phyloP scores from a whole-genome alignment of 345 rosid species.

The Ceriops decandra region DNA sequence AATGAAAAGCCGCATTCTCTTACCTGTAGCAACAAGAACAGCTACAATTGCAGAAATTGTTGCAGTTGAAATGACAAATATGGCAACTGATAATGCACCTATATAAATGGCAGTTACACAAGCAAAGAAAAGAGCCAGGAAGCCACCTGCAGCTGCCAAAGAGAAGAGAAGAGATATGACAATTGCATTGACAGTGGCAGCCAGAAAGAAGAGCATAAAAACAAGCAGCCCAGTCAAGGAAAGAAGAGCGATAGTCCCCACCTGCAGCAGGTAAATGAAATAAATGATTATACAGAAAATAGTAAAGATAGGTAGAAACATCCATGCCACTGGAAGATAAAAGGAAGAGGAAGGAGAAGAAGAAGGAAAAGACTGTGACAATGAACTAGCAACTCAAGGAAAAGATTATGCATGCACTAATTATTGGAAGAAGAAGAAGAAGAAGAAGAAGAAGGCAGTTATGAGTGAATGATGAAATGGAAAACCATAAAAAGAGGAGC shows the following conservation, averaged over 20 bases:
- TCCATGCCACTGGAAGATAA: not conserved
- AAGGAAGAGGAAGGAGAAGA: not conserved
- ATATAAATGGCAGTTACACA: constrained; percentile 66
- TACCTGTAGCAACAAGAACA: constrained; percentile 64
- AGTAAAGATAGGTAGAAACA: not conserved
- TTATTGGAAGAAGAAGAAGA: too few species aligned
- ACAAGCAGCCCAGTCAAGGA: constrained; percentile 63
- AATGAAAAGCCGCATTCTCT: not conserved
- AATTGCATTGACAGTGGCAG: constrained; percentile 73
- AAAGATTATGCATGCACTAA: too few species aligned
- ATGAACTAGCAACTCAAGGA: too few species aligned
- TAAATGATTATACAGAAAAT: not conserved
- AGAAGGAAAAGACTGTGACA: not conserved
- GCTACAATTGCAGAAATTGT: constrained; percentile 59
- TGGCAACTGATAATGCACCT: constrained; percentile 70
- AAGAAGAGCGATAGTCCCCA: constrained; percentile 66
- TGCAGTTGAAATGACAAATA: constrained; percentile 60
- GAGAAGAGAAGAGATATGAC: constrained; percentile 70
- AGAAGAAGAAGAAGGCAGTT: too few species aligned
- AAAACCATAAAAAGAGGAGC: too few species aligned
- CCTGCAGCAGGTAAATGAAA: constrained; percentile 37
- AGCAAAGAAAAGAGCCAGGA: constrained; percentile 74
- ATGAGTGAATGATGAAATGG: too few species aligned
- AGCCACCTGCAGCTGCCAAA: constrained; percentile 84
- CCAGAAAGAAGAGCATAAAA: constrained; percentile 73